Conservation (phyloP, 169 alveolate species). For the Plasmodium cynomolgi region DNA sequence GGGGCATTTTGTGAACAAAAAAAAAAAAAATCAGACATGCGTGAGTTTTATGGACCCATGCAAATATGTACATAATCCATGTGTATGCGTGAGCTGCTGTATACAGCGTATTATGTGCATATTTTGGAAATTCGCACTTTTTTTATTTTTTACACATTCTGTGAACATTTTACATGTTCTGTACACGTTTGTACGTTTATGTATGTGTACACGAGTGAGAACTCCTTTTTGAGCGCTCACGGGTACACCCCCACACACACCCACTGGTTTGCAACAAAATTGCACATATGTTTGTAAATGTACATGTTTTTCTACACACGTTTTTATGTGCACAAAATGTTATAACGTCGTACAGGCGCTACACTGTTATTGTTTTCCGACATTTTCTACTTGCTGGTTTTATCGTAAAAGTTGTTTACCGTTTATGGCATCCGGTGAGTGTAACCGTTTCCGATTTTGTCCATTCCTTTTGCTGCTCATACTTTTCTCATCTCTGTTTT, state of each 20-base stretch:
- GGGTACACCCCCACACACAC: background rate
- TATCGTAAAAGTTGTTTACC: background rate
- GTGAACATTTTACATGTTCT: background rate
- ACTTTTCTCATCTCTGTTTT: background rate
- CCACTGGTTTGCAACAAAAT: background rate
- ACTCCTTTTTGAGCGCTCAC: background rate
- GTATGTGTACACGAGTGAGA: background rate
- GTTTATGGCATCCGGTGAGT: background rate
- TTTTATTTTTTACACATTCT: background rate
- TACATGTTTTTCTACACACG: background rate
- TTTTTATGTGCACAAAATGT: background rate
- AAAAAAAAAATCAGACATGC: background rate
- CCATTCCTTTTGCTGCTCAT: background rate
- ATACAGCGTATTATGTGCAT: background rate
- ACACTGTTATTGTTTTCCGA: background rate
- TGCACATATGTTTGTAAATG: background rate
- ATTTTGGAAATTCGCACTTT: background rate
- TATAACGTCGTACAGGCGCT: background rate
- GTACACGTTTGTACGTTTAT: background rate
- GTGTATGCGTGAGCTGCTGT: slow-evolving; percentile 6
- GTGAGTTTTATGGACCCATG: background rate
- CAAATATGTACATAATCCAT: background rate
- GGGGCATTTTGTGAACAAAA: background rate
- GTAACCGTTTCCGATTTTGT: background rate
- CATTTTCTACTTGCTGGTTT: background rate